Evolutionary conservation across 148 eudicot genomes (phyloP).

Genomic region (Euryodendron excelsum): DNA sequence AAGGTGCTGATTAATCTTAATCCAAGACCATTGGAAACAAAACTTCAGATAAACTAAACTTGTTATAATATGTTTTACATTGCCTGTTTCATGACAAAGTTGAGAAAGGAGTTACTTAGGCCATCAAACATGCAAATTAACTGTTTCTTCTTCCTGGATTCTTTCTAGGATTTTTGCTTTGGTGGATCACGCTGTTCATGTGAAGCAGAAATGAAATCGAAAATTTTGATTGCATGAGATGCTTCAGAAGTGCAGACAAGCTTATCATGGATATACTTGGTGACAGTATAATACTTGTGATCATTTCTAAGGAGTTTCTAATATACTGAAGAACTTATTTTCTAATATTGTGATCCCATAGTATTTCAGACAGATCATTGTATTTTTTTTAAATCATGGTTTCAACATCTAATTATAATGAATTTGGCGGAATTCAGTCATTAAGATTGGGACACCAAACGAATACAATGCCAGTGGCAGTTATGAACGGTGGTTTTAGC

Average conservation of each 20-base stretch:
- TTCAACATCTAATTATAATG: too few relatives aligned
- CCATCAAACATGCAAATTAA: background rate
- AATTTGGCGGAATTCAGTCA: too few relatives aligned
- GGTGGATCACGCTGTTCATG: conserved; percentile 11
- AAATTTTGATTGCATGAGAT: background rate
- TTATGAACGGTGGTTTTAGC: too few relatives aligned
- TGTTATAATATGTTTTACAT: too few relatives aligned
- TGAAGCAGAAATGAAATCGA: background rate
- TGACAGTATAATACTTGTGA: background rate
- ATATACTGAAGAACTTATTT: background rate
- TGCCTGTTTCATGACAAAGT: background rate
- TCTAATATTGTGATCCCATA: background rate
- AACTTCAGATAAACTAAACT: background rate
- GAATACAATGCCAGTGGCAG: too few relatives aligned
- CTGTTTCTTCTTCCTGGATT: background rate
- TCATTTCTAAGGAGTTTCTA: background rate
- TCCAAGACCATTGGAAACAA: background rate
- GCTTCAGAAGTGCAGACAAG: background rate
- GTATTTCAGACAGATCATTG: background rate
- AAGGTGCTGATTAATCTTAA: background rate
- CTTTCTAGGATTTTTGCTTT: conserved; percentile 21
- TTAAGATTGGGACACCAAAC: too few relatives aligned
- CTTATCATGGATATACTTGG: background rate
- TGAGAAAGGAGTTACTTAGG: too few relatives aligned
- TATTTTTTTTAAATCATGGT: too few relatives aligned